Evolutionary conservation across 352 stramenopile genomes (phyloP).

Genomic region (Chrysophaeum taylorii): DNA sequence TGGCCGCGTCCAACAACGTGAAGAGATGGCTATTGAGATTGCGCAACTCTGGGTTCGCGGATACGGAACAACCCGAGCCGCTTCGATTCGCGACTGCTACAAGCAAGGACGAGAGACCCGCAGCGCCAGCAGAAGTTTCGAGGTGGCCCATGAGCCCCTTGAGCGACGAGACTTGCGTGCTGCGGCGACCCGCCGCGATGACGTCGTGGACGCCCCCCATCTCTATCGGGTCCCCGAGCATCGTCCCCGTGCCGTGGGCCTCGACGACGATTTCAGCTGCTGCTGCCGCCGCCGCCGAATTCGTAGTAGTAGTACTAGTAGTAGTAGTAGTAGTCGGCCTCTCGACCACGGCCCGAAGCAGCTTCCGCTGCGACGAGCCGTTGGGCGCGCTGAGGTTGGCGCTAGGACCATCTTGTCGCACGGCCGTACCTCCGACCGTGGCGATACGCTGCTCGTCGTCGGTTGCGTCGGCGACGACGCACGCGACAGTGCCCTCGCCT

Average conservation of each 20-base stretch:
- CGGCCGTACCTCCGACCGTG: not conserved
- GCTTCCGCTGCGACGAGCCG: not conserved
- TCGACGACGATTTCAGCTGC: not conserved
- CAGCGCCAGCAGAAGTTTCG: not conserved
- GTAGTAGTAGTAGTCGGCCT: too few relatives aligned
- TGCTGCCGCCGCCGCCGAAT: not conserved
- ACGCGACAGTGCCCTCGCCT: not conserved
- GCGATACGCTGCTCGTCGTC: not conserved
- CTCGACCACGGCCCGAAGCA: not conserved
- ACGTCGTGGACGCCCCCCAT: not conserved
- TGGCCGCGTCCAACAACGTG: too few relatives aligned
- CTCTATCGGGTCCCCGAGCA: not conserved
- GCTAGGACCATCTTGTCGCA: not conserved
- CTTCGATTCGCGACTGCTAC: not conserved
- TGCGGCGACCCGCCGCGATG: not conserved
- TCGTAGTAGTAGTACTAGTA: too few relatives aligned
- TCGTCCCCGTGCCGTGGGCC: not conserved
- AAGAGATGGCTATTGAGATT: not conserved
- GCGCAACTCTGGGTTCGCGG: not conserved
- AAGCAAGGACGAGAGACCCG: not conserved
- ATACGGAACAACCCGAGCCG: not conserved
- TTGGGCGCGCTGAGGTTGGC: not conserved
- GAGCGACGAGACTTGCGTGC: not conserved
- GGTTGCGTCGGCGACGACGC: not conserved
- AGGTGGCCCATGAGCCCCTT: slow-evolving; percentile 9